Evolutionary conservation across 1,284 basidiomycete species (phyloP), one percentile per base, ranked within the genome.

Genomic region (Tranzscheliella williamsii): DNA sequence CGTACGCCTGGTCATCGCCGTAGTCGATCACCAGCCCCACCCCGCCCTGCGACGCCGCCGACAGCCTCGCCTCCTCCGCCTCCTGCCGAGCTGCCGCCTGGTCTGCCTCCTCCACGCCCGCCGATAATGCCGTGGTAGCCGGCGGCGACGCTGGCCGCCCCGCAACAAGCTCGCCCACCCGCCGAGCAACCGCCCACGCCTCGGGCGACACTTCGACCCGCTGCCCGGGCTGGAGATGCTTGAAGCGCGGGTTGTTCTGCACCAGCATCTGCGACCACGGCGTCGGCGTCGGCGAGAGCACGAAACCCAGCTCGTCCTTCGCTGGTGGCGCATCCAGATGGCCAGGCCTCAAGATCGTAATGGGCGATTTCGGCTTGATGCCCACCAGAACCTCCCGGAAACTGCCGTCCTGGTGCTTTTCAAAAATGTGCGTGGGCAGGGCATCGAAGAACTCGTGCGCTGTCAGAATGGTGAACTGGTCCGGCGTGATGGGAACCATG

Each of bases 391-490:
- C 84, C 78, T 97, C 94, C 44, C 88, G 84, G 86, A 91, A 96
- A 30, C 45, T 62, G 1, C 90, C 91, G 29, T 86, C 82, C 5
- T 37, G 16, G 5, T 68, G 66, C 48, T 73, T 72, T 81, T 95
- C 86, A 36, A 98, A 82, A 24, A 94, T 81, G 77, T 96, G 90
- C 38, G 96, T 86, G 0, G 94, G 94, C 38, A 99, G 82, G 0
- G 94, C 94, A 73, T 98, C 95, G 62, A 99, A 97, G 79, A 98
- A 96, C 75, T 98, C 95, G 77, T 98, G 94, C 0, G 94, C 95
- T 6, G 96, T 80, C 17, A 95, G 78, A 81, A 96, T 86, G 0
- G 91, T 95, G 78, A 87, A 97, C 31, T 51, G 39, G 3, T 43
- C 71, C 77, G 70, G 40, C 79, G 80, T 67, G 18, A 80, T 54